These are phyloP conservation scores for Vanilla planifolia DNA, from an alignment of 106 monocot genomes.

Conservation along the genomic window DNA sequence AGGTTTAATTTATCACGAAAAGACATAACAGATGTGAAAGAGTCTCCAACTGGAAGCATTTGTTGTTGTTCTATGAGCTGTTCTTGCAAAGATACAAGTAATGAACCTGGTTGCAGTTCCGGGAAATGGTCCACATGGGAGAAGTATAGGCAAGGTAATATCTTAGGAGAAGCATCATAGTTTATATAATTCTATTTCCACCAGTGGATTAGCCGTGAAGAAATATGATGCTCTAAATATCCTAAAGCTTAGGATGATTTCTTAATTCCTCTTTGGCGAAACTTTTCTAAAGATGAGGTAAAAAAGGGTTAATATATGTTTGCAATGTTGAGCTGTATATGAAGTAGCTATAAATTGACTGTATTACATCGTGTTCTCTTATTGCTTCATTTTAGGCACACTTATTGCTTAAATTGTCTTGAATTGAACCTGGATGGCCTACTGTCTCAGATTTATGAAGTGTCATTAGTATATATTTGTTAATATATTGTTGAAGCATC, in stretches of 20 bases:
- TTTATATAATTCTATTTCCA: neutral
- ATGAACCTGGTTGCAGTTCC: slow-evolving; percentile 9
- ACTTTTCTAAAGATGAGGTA: too few species aligned
- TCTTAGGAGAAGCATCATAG: neutral
- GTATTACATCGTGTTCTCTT: too few species aligned
- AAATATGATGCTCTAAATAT: neutral
- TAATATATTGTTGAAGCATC: too few species aligned
- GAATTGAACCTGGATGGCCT: too few species aligned
- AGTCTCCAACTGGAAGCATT: slow-evolving; percentile 5
- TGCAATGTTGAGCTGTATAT: too few species aligned
- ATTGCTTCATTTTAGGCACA: too few species aligned
- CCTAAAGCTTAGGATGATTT: neutral
- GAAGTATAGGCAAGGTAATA: slow-evolving; percentile 4
- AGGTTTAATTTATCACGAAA: slow-evolving; percentile 8
- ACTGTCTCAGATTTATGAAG: too few species aligned
- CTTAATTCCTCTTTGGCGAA: too few species aligned
- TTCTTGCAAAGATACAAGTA: slow-evolving; percentile 6
- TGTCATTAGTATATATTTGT: too few species aligned
- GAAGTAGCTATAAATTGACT: too few species aligned
- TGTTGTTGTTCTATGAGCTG: slow-evolving; percentile 17
- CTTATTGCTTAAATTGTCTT: too few species aligned
- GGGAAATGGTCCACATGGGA: neutral
- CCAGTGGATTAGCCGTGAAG: neutral
- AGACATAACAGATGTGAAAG: slow-evolving; percentile 12
- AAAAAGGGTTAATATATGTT: too few species aligned